Conservation (phyloP, 2,329 filamentous ascomycete genomes). For the Colletotrichum chrysophilum region DNA sequence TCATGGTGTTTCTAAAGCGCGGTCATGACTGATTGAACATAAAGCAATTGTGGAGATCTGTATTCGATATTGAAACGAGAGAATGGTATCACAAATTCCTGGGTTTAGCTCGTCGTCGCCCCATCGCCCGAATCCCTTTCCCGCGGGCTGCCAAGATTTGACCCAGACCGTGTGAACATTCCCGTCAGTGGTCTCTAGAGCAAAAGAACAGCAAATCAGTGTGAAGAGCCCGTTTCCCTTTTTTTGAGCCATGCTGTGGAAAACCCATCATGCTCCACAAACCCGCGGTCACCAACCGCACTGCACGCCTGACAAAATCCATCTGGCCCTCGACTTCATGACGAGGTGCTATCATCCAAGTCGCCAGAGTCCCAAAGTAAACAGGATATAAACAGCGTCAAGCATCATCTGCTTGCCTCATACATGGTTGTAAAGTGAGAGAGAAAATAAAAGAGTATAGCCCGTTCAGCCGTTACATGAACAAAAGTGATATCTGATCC, state of each 20-base stretch:
- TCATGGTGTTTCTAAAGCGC: background rate
- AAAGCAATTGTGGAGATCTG: background rate
- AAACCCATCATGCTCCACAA: background rate
- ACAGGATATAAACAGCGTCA: background rate
- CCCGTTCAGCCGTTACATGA: background rate
- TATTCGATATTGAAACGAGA: background rate
- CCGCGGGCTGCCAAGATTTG: background rate
- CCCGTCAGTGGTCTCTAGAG: background rate
- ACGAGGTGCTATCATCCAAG: background rate
- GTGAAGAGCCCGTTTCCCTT: background rate
- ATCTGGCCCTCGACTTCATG: background rate
- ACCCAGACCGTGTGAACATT: background rate
- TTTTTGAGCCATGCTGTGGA: background rate
- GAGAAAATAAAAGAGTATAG: background rate
- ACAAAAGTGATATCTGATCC: background rate
- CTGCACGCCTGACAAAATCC: background rate
- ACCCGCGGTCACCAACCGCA: background rate
- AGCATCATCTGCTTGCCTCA: background rate
- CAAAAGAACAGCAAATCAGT: background rate
- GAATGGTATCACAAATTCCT: conserved; percentile 9
- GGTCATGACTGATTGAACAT: background rate
- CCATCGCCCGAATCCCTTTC: background rate
- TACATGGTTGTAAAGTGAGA: background rate
- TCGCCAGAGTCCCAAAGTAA: background rate
- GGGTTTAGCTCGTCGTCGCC: background rate